Evolutionary conservation across 306 rosid genomes (phyloP).

Genomic region (Quercus agrifolia): DNA sequence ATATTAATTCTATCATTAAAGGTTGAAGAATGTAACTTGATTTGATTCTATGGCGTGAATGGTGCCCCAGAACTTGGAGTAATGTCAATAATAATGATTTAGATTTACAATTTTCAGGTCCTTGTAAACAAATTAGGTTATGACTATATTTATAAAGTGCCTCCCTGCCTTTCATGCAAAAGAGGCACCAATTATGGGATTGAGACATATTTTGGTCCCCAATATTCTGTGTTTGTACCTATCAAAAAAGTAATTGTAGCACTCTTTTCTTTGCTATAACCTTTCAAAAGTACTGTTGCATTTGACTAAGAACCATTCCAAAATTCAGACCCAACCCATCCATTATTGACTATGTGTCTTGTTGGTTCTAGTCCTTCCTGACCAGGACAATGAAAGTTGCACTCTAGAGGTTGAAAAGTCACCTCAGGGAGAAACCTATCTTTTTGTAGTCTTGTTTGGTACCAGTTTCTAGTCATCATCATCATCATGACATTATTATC

Average conservation of each 20-base stretch:
- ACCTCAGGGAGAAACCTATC: background rate
- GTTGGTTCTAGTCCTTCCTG: too few relatives aligned
- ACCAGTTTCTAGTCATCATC: background rate
- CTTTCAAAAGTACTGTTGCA: too few relatives aligned
- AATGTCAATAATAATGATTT: background rate
- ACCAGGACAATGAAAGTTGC: too few relatives aligned
- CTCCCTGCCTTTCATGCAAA: too few relatives aligned
- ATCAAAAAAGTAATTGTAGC: too few relatives aligned
- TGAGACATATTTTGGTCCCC: background rate
- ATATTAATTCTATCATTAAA: background rate
- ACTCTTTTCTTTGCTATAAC: too few relatives aligned
- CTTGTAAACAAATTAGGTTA: too few relatives aligned
- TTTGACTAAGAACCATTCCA: too few relatives aligned
- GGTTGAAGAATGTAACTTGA: background rate
- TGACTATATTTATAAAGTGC: too few relatives aligned
- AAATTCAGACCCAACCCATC: too few relatives aligned
- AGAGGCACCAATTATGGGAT: background rate
- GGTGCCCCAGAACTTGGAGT: background rate
- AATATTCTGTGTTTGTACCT: background rate
- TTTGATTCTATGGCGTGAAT: background rate
- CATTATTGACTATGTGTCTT: too few relatives aligned
- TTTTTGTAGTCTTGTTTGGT: background rate
- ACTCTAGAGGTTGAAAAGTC: background rate
- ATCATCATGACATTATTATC: background rate
- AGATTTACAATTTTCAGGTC: background rate